These are phyloP conservation scores for Tricholoma sp. DNA, from an alignment of 768 basidiomycete species.

Conservation along the genomic window DNA sequence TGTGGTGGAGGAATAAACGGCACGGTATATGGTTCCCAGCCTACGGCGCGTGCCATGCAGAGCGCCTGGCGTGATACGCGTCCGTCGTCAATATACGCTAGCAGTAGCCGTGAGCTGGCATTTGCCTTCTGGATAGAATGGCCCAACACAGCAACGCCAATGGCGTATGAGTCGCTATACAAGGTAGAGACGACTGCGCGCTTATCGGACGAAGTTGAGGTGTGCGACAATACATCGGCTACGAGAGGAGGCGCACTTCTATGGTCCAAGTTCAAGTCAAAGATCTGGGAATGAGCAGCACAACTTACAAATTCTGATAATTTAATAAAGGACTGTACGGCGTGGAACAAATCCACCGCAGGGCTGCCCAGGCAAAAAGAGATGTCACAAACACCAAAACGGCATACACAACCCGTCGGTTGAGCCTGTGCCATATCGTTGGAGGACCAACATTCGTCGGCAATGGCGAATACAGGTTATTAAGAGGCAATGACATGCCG, in stretches of 20 bases:
- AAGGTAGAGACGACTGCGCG: conserved; percentile 23
- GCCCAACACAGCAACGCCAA: conserved; percentile 24
- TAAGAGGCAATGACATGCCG: conserved; percentile 2
- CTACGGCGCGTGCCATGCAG: conserved; percentile 32
- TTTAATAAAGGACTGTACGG: conserved; percentile 18
- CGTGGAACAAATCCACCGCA: not conserved
- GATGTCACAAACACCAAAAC: not conserved
- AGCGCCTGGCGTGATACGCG: conserved; percentile 33
- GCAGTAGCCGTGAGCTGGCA: conserved; percentile 19
- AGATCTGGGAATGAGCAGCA: not conserved
- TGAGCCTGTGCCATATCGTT: not conserved
- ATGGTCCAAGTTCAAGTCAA: not conserved
- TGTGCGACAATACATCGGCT: not conserved
- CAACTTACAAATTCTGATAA: conserved; percentile 22
- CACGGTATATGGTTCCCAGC: conserved; percentile 34
- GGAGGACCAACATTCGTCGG: not conserved
- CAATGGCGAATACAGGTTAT: not conserved
- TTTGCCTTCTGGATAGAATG: conserved; percentile 21
- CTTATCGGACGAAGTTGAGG: conserved; percentile 1
- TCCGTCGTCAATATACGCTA: conserved; percentile 21
- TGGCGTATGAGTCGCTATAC: conserved; percentile 25
- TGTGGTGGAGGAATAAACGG: conserved; percentile 34
- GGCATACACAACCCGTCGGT: conserved; percentile 4
- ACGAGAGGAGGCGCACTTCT: conserved; percentile 16
- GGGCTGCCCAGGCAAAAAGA: conserved; percentile 2